phyloP scores from a whole-genome alignment of 2,329 filamentous ascomycete species.

The Aspergillus pseudoglaucus region DNA sequence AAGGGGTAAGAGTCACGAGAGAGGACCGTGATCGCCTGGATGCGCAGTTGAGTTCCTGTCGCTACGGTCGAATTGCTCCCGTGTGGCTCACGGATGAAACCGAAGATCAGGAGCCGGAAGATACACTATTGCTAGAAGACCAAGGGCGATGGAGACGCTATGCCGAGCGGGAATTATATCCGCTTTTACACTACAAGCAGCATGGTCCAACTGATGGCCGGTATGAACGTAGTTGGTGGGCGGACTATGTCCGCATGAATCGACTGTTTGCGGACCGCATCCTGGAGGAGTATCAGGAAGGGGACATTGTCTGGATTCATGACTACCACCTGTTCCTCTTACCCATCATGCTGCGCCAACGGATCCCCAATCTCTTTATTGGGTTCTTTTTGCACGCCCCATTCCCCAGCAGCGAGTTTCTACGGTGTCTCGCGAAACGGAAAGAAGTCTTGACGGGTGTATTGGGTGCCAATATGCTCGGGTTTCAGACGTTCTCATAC shows the following conservation, averaged over 20 bases:
- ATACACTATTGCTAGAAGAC: constrained; percentile 66
- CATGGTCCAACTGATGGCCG: constrained; percentile 83
- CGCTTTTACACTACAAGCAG: constrained; percentile 92
- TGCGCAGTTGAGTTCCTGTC: constrained; percentile 63
- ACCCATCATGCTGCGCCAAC: constrained; percentile 79
- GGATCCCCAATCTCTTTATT: constrained; percentile 82
- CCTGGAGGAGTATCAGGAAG: constrained; percentile 80
- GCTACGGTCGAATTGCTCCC: constrained; percentile 71
- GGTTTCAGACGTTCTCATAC: constrained; percentile 94
- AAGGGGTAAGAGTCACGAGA: constrained; percentile 64
- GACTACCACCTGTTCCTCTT: constrained; percentile 91
- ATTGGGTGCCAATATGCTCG: constrained; percentile 84
- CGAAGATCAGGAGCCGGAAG: constrained; percentile 62
- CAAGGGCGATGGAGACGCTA: constrained; percentile 84
- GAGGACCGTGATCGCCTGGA: constrained; percentile 69
- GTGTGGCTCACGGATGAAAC: constrained; percentile 82
- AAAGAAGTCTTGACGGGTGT: constrained; percentile 89
- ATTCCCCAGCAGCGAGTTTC: constrained; percentile 93
- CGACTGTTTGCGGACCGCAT: constrained; percentile 86
- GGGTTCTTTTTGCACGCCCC: constrained; percentile 91
- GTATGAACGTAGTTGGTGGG: constrained; percentile 75
- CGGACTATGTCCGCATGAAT: constrained; percentile 90
- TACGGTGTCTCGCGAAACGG: constrained; percentile 77
- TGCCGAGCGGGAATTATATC: constrained; percentile 86
- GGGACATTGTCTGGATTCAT: constrained; percentile 86